A percentile compares a stretch with the other conserved stretches of the same genome.
phyloP scores from a whole-genome alignment of 2,329 filamentous ascomycete genomes.

The Fusarium sp. region DNA sequence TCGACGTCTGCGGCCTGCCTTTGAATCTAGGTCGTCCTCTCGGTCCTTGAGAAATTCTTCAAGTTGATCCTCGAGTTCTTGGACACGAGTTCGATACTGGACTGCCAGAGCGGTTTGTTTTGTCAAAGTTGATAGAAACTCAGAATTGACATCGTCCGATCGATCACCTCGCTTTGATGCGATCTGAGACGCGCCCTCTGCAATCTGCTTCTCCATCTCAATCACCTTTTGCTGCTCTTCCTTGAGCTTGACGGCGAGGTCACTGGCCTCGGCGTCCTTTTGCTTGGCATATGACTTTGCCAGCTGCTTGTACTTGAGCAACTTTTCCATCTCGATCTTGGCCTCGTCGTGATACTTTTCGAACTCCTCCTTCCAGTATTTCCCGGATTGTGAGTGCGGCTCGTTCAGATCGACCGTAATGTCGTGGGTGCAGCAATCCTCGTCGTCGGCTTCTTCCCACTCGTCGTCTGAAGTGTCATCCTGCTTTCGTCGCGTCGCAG shows the following conservation, averaged over 20 bases:
- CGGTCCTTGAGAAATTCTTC: constrained; percentile 55
- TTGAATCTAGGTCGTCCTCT: constrained; percentile 49
- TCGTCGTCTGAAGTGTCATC: constrained; percentile 56
- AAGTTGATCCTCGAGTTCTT: constrained; percentile 67
- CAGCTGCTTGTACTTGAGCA: constrained; percentile 83
- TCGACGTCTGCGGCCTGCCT: constrained; percentile 49
- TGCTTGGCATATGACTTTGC: constrained; percentile 83
- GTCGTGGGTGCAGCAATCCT: constrained; percentile 66
- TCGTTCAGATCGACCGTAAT: constrained; percentile 78
- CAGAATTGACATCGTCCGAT: constrained; percentile 58
- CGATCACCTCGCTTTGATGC: constrained; percentile 48
- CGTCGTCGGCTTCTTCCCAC: constrained; percentile 65
- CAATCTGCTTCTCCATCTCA: constrained; percentile 72
- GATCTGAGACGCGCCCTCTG: constrained; percentile 71
- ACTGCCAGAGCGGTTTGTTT: constrained; percentile 69
- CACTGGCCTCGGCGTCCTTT: constrained; percentile 78
- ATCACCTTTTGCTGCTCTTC: constrained; percentile 76
- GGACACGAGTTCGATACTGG: constrained; percentile 70
- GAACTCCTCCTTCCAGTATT: constrained; percentile 85
- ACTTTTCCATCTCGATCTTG: constrained; percentile 79
- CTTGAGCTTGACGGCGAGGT: constrained; percentile 73
- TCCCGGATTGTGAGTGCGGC: constrained; percentile 79
- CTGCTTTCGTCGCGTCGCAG: constrained; percentile 16
- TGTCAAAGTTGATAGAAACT: constrained; percentile 65
- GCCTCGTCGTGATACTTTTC: constrained; percentile 80